Evolutionary conservation across 345 rosid species (phyloP), one percentile per base, ranked within the genome.

Genomic region (Syzygium jambos): DNA sequence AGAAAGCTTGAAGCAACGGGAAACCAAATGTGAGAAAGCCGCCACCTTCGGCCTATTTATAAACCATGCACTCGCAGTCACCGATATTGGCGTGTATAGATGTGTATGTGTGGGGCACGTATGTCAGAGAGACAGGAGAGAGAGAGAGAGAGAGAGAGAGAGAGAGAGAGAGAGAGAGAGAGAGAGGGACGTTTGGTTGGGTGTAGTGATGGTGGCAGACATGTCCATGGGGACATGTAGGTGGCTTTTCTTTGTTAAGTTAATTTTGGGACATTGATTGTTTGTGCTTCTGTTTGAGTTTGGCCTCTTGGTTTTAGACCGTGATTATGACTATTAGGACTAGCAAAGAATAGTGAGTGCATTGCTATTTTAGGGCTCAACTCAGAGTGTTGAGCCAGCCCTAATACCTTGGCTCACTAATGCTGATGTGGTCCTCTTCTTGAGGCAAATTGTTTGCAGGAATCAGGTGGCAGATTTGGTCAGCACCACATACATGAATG

Each of bases 161-260:
- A 22, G 52, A 59, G 85, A 86, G 16, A 46, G 43, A 53, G 56
- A 53, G 41, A 63, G 78, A 30, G 78, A 65, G 63, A 61, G 2
- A 63, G 77, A 63, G 41, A 29, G 43, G 13, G 78, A 68, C 82
- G 49, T 63, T 12, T 17, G 53, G 54, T 88, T 30, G 87, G 86
- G 84, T 89, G 92, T 91, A 90, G 29, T 55, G 55, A 29, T 86
- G 68, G 89, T 91, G 92, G 91, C 89, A 87, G 89, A 91, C 92
- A 91, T 82, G 59, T 88, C 91, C 90, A 89, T 78, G 61, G 88
- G 88, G 89, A 34, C 80, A 63, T 84, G 63, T 65, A 87, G 51
- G 68, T 87, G 61, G 85, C 46, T 63, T 51, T 51, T 84, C 53
- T 56, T 78, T 38, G 53, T 52, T 63, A 22, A 34, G 77, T 61